Evolutionary conservation across 2,329 filamentous ascomycete genomes (phyloP).

Genomic region (Trichoderma brevicompactum): DNA sequence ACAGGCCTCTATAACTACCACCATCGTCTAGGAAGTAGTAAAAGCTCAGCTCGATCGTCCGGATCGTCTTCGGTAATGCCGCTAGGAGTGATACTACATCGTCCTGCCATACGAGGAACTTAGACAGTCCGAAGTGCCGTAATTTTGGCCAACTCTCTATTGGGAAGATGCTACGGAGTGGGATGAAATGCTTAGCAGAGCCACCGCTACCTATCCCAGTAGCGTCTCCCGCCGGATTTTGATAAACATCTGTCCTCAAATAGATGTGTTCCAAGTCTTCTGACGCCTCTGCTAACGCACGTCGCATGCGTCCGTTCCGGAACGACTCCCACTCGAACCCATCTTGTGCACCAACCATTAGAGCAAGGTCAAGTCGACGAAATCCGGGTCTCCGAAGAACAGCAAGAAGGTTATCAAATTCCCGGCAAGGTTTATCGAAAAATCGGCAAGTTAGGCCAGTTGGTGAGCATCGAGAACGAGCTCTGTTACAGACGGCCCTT

Average conservation of each 20-base stretch:
- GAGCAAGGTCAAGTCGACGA: constrained; percentile 4
- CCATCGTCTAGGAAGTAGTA: not conserved
- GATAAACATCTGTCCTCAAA: not conserved
- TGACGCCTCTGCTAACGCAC: not conserved
- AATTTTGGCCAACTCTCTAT: constrained; percentile 37
- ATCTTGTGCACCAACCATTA: not conserved
- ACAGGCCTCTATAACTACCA: not conserved
- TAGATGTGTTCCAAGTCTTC: not conserved
- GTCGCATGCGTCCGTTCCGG: not conserved
- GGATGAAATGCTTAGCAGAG: constrained; percentile 25
- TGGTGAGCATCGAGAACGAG: constrained; percentile 42
- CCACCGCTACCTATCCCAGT: not conserved
- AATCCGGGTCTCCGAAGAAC: not conserved
- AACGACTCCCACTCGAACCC: not conserved
- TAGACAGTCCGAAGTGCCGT: constrained; percentile 40
- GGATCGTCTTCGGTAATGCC: constrained; percentile 36
- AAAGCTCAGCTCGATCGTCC: constrained; percentile 43
- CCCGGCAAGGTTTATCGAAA: constrained; percentile 36
- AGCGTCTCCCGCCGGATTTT: not conserved
- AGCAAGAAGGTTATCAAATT: constrained; percentile 36
- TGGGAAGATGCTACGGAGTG: constrained; percentile 40
- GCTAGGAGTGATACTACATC: constrained; percentile 39
- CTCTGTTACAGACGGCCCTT: constrained; percentile 39
- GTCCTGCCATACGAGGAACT: constrained; percentile 35
- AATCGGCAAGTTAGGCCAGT: constrained; percentile 41